Evolutionary conservation across 2,329 filamentous ascomycete genomes (phyloP).

Genomic region (Aspergillus japonicus): DNA sequence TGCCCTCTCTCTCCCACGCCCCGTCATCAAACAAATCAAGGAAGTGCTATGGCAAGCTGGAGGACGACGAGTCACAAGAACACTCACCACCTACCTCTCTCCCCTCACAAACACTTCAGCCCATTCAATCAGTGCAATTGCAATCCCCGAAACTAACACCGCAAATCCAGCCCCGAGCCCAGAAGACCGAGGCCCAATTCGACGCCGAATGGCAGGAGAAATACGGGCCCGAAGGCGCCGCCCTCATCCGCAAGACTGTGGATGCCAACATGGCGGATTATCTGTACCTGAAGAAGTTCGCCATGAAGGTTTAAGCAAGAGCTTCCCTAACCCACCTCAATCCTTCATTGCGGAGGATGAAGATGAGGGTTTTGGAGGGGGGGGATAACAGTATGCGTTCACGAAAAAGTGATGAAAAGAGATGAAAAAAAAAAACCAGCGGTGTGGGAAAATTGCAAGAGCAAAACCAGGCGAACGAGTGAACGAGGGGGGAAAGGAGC

Average conservation of each 20-base stretch:
- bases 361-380: neutral
- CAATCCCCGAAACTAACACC: slow-evolving; percentile 10
- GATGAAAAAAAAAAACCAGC: neutral
- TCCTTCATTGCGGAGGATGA: no score
- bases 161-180: slow-evolving; percentile 28
- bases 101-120: neutral
- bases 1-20: neutral
- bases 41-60: neutral
- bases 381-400: neutral
- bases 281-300: slow-evolving; percentile 65
- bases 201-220: slow-evolving; percentile 61
- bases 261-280: slow-evolving; percentile 61
- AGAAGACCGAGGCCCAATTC: slow-evolving; percentile 54
- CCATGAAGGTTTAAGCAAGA: slow-evolving; percentile 50
- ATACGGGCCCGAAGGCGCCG: slow-evolving; percentile 59
- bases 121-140: no score
- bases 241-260: slow-evolving; percentile 59
- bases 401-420: neutral
- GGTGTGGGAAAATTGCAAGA: neutral
- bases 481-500: neutral
- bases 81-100: neutral
- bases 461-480: neutral
- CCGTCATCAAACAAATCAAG: neutral
- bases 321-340: no score
- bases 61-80: no score